Base-by-base conservation (phyloP, 352 stramenopile species). In the Phytophthora sp. region DNA sequence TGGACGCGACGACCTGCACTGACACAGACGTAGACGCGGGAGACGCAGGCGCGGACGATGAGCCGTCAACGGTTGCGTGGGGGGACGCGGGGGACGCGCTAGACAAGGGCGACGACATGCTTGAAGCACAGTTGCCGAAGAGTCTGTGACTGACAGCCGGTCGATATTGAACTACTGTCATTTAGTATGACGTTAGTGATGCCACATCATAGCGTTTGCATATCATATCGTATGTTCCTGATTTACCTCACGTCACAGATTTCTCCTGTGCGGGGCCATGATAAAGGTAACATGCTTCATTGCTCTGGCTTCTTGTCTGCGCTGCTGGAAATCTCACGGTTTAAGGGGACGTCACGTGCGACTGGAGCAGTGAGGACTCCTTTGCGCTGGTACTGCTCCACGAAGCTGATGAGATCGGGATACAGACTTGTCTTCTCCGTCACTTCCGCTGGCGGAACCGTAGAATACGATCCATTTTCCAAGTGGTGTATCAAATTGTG, bases 401-500 rank as follows among this genome's bases (percentile, higher is more conserved):
- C 80, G 36, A 93, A 91, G 58, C 82, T 93, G 57, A 89, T 77
- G 64, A 93, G 76, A 35, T 93, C 82, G 2, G 82, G 76, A 58
- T 80, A 93, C 7, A 90, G 42, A 11, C 71, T 53, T 1, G 84
- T 90, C 18, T 72, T 66, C 15, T 79, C 63, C 0, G 74, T 85
- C 29, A 90, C 78, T 35, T 91, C 73, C 11, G 75, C 54, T 1
- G 76, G 75, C 12, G 80, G 74, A 15, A 89, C 79, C 23, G 74
- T 66, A 50, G 82, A 91, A 56, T 91, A 93, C 38, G 80, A 79
- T 2, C 82, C 82, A 47, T 69, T 86, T 18, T 75, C 71, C 8
- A 91, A 60, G 56, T 91, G 84, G 57, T 91, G 76, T 54, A 93
- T 88, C 39, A 91, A 64, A 46, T 93, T 90, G 69, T 93, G 80